Conservation (phyloP, 495 filamentous ascomycete genomes). For the Hyaloscypha hepaticicola region DNA sequence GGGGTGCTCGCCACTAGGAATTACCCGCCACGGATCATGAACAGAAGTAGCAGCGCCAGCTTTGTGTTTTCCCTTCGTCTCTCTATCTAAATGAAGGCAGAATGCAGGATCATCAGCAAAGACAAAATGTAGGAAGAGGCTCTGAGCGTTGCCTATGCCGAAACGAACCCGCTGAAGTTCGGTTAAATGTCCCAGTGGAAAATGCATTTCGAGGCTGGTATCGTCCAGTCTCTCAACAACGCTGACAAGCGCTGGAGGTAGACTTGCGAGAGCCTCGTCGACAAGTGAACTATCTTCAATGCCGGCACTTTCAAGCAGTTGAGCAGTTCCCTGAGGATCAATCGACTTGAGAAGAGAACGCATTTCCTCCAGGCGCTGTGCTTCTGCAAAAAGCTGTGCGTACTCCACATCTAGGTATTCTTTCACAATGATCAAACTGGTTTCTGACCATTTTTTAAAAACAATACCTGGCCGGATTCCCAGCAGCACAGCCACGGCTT, state of each 20-base stretch:
- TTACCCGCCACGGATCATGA: neutral
- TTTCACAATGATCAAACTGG: neutral
- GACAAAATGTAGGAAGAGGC: neutral
- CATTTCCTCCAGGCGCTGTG: conserved; percentile 3
- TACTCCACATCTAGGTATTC: conserved; percentile 13
- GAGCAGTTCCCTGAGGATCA: conserved; percentile 2
- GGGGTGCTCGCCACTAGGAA: conserved; percentile 4
- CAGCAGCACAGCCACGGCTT: neutral
- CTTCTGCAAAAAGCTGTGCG: conserved; percentile 4
- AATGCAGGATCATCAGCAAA: conserved; percentile 16
- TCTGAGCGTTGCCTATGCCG: conserved; percentile 4
- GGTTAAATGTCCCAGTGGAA: conserved; percentile 7
- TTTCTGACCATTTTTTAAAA: neutral
- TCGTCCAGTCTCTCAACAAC: conserved; percentile 9
- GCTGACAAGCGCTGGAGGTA: conserved; percentile 5
- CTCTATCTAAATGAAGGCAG: conserved; percentile 31
- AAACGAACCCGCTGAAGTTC: conserved; percentile 2
- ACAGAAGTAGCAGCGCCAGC: neutral
- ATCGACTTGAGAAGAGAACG: neutral
- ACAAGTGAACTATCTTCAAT: conserved; percentile 4
- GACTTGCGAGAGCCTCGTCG: conserved; percentile 2
- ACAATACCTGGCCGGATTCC: neutral
- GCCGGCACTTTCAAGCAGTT: neutral
- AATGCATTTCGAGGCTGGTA: conserved; percentile 1
- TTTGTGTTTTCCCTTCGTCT: neutral